Base-by-base conservation (phyloP, 2,329 filamentous ascomycete genomes). In the Monosporascus ibericus region DNA sequence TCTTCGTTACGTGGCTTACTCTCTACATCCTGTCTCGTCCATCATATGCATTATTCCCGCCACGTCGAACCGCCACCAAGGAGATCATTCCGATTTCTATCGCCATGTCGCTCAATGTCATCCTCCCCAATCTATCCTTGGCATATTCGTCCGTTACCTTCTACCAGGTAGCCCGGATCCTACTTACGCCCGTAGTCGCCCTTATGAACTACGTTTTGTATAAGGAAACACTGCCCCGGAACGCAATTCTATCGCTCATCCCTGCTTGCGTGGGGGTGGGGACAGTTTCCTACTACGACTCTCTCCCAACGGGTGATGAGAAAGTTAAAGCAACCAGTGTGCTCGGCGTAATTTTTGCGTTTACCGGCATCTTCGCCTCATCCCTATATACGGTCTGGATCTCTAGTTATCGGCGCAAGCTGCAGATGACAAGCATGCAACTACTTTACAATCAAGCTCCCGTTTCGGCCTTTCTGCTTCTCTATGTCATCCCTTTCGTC, bases 381-480 rank as follows among this genome's bases (percentile, higher is more conserved):
- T 83, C 82, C 2, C 68, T 87, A 17, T 88, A 88, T 66, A 87
- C 84, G 0, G 80, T 87, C 54, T 86, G 82, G 82, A 85, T 87
- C 62, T 76, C 79, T 49, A 79, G 77, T 61, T 87, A 84, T 63
- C 82, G 86, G 65, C 77, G 80, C 55, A 85, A 81, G 67, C 74
- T 87, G 22, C 75, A 83, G 55, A 82, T 87, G 71, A 80, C 77
- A 58, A 86, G 82, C 68, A 84, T 86, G 78, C 85, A 88, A 70
- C 71, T 88, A 34, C 74, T 88, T 11, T 81, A 82, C 69, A 87
- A 86, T 67, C 84, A 87, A 67, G 81, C 84, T 2, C 83, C 84
- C 2, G 71, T 86, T 2, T 81, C 82, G 22, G 78, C 80, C 2
- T 75, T 85, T 54, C 66, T 87, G 57, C 75, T 88, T 49, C 75